Evolutionary conservation across 2,329 filamentous ascomycete species (phyloP).

Genomic region (Talaromyces islandicus): DNA sequence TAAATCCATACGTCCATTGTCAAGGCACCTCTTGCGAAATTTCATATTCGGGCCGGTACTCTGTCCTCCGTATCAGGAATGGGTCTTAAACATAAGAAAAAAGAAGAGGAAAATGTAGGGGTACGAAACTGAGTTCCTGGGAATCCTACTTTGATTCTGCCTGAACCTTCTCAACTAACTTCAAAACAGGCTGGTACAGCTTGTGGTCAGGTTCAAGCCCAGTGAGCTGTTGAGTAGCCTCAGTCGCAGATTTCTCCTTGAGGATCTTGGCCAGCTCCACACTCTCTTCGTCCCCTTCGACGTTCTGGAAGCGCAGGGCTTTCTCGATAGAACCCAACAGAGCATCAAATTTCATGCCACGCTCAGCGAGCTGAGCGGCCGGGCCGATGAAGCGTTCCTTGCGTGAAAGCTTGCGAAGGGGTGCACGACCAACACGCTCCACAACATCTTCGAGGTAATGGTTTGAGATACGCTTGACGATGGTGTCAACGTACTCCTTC

Average conservation of each 20-base stretch:
- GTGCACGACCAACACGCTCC: constrained; percentile 90
- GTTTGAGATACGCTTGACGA: constrained; percentile 89
- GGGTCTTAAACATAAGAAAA: neutral
- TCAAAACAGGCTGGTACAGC: constrained; percentile 68
- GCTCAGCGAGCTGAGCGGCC: constrained; percentile 80
- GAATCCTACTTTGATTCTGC: constrained; percentile 21
- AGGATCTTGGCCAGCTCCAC: constrained; percentile 80
- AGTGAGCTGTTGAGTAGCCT: constrained; percentile 73
- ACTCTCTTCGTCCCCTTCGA: constrained; percentile 87
- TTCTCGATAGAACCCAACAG: constrained; percentile 82
- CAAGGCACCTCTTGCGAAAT: constrained; percentile 22
- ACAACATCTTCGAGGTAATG: constrained; percentile 87
- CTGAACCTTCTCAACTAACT: constrained; percentile 80
- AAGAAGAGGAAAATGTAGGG: neutral
- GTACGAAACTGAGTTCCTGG: neutral
- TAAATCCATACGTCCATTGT: constrained; percentile 12
- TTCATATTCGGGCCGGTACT: neutral
- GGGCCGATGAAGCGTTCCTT: constrained; percentile 96
- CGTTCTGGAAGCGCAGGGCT: constrained; percentile 91
- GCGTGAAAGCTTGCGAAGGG: constrained; percentile 85
- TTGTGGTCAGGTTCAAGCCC: constrained; percentile 72
- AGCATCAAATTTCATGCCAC: constrained; percentile 63
- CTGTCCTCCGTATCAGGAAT: neutral
- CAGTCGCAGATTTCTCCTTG: constrained; percentile 63
- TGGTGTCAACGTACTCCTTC: constrained; percentile 81